Conservation (phyloP, 371 early-diverging fungal species). For the Mucor lusitanicus region DNA sequence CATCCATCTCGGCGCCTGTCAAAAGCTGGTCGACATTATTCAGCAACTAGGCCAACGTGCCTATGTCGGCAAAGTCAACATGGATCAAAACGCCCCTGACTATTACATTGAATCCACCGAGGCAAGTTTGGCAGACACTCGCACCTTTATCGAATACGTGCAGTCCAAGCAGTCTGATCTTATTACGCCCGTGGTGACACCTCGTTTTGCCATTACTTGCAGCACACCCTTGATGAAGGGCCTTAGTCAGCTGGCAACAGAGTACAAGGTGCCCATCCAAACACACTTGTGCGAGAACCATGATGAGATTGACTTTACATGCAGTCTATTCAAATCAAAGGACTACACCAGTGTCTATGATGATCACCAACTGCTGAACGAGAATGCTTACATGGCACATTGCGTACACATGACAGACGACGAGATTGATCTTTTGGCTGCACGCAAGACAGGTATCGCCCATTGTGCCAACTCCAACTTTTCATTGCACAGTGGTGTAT, state of each 20-base stretch:
- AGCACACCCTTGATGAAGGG: slow-evolving; percentile 64
- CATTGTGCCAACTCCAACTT: slow-evolving; percentile 95
- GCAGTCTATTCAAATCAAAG: slow-evolving; percentile 66
- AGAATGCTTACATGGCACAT: slow-evolving; percentile 88
- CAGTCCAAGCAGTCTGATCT: slow-evolving; percentile 28
- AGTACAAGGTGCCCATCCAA: slow-evolving; percentile 73
- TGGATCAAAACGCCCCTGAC: slow-evolving; percentile 87
- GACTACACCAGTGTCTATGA: slow-evolving; percentile 83
- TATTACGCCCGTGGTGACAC: slow-evolving; percentile 84
- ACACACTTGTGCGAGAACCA: slow-evolving; percentile 86
- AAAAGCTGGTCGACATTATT: slow-evolving; percentile 71
- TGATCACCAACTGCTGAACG: slow-evolving; percentile 63
- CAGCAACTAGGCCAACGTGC: slow-evolving; percentile 83
- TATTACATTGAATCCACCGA: slow-evolving; percentile 70
- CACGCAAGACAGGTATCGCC: slow-evolving; percentile 69
- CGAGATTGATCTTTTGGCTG: slow-evolving; percentile 67
- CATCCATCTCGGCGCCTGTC: slow-evolving; percentile 76
- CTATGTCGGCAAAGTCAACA: slow-evolving; percentile 92
- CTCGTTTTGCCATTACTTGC: slow-evolving; percentile 89
- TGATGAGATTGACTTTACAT: slow-evolving; percentile 74
- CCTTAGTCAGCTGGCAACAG: slow-evolving; percentile 70
- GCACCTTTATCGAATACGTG: slow-evolving; percentile 67
- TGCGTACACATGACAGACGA: slow-evolving; percentile 82
- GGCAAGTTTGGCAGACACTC: slow-evolving; percentile 68
- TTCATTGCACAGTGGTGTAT: slow-evolving; percentile 78